phyloP scores from a whole-genome alignment of 495 filamentous ascomycete genomes.

The Penicillium malachiteum region DNA sequence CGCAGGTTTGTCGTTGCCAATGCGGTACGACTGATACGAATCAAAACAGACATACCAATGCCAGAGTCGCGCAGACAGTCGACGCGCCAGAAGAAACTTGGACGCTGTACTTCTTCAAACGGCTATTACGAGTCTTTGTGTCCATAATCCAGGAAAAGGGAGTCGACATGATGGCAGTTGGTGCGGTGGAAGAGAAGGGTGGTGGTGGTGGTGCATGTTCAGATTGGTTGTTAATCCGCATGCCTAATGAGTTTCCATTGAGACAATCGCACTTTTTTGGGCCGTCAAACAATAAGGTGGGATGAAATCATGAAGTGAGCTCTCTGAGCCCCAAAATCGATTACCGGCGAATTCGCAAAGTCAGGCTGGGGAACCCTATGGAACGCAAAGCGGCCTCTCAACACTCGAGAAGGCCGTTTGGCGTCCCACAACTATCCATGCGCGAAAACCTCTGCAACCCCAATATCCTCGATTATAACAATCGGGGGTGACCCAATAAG shows the following conservation, averaged over 20 bases:
- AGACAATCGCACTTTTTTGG: background rate
- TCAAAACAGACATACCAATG: conserved; percentile 37
- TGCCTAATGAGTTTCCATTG: conserved; percentile 39
- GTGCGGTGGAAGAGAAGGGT: conserved; percentile 23
- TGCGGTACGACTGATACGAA: background rate
- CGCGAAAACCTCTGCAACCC: conserved; percentile 22
- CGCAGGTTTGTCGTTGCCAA: too few species aligned
- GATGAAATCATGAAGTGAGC: background rate
- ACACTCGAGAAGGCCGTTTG: conserved; percentile 47
- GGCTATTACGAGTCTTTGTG: conserved; percentile 37
- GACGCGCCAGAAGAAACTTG: conserved; percentile 47
- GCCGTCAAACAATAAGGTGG: background rate
- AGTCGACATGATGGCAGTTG: conserved; percentile 34
- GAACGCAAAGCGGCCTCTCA: conserved; percentile 56
- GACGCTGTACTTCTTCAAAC: conserved; percentile 47
- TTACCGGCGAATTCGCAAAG: background rate
- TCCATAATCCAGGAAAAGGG: conserved; percentile 41
- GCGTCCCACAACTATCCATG: conserved; percentile 53
- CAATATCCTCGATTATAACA: background rate
- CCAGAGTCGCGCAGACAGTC: conserved; percentile 44
- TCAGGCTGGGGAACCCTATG: conserved; percentile 51
- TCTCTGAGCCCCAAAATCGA: background rate
- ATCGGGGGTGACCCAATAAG: background rate
- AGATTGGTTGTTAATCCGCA: conserved; percentile 44
- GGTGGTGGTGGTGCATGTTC: conserved; percentile 44